Evolutionary conservation across 2,329 filamentous ascomycete species (phyloP), one percentile per base, ranked within the genome.

Genomic region (Phaeosphaeriaceae sp.): DNA sequence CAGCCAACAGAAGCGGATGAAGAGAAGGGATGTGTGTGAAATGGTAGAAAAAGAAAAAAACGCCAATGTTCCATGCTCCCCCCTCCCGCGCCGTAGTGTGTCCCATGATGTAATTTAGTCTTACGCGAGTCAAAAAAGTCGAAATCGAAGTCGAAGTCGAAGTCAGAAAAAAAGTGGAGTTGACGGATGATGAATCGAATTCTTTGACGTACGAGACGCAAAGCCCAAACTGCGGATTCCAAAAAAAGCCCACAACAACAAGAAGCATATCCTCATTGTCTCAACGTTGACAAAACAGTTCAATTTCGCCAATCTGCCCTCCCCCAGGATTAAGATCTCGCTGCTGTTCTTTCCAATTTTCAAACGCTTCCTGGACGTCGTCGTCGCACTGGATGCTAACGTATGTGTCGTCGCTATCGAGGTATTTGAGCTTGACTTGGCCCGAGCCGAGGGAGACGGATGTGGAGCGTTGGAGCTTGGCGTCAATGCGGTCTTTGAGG

Each of bases 351-450:
- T 89, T 86, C 92, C 92, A 97, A 62, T 95, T 92, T 72, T 92
- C 87, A 68, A 99, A 96, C 4, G 94, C 94, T 62, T 94, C 92
- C 66, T 95, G 91, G 35, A 99, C 94, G 61, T 97, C 94, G 65
- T 99, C 94, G 66, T 99, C 94, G 53, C 89, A 93, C 71, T 94
- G 89, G 46, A 99, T 97, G 42, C 88, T 92, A 53, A 99, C 90
- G 68, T 88, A 93, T 67, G 97, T 94, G 40, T 90, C 90, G 60
- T 99, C 94, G 35, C 56, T 61, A 67, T 99, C 94, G 42, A 87
- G 84, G 74, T 97, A 99, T 54, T 92, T 89, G 47, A 99, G 79
- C 75, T 92, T 91, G 62, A 97, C 85, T 59, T 88, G 87, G 54
- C 90, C 89, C 66, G 85, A 88, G 61, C 87, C 87, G 66, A 97